Conservation (phyloP, 2,329 filamentous ascomycete species). For the Metarhizium album region DNA sequence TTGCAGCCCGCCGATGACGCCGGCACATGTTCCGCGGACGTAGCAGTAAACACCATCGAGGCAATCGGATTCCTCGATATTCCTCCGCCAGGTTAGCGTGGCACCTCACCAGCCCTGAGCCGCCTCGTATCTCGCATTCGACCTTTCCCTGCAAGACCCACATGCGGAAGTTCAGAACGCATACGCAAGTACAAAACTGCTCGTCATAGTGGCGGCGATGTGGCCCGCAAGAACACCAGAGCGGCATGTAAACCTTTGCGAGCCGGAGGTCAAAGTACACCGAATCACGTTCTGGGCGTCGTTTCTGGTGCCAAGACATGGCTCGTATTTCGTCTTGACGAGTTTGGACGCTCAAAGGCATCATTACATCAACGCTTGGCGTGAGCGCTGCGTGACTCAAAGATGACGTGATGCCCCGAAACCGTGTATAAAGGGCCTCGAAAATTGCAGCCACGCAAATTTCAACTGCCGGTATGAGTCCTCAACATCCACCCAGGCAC, state of each 20-base stretch:
- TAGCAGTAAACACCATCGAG: too few species aligned
- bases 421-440: not conserved
- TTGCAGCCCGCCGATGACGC: too few species aligned
- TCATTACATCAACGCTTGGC: not conserved
- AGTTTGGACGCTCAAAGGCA: not conserved
- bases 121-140: conserved; percentile 10
- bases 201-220: not conserved
- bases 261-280: too few species aligned
- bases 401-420: too few species aligned
- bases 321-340: not conserved
- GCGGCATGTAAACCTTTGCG: not conserved
- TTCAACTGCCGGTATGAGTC: not conserved
- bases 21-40: too few species aligned
- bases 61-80: too few species aligned
- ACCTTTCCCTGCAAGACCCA: not conserved
- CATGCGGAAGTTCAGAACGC: not conserved
- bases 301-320: not conserved
- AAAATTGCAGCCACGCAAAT: not conserved
- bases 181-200: not conserved
- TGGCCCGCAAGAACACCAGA: not conserved
- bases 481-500: not conserved
- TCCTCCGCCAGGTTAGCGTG: too few species aligned
- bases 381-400: not conserved
- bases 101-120: too few species aligned
- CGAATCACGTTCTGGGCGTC: not conserved